A percentile compares a stretch with the other conserved stretches of the same genome.
These are phyloP conservation scores for Ramalina intermedia DNA, from an alignment of 495 filamentous ascomycete genomes.

Conservation along the genomic window DNA sequence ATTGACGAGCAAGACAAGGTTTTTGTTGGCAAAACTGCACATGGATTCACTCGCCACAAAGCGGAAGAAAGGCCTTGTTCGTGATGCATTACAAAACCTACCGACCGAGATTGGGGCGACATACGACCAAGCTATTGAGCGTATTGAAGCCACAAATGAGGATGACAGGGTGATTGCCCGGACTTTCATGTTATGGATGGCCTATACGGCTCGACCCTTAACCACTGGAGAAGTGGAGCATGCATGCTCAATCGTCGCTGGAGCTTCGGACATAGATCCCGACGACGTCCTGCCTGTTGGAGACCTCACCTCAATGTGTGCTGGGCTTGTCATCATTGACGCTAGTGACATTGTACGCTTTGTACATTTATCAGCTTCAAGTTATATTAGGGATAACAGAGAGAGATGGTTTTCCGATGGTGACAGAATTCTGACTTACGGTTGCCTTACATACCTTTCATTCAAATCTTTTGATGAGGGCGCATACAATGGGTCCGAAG, in stretches of 20 bases:
- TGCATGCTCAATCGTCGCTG: constrained; percentile 27
- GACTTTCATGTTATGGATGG: constrained; percentile 32
- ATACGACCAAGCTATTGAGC: constrained; percentile 29
- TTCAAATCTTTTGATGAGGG: constrained; percentile 22
- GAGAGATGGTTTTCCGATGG: constrained; percentile 23
- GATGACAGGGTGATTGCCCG: constrained; percentile 22
- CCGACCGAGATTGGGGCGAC: constrained; percentile 21
- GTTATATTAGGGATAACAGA: constrained; percentile 31
- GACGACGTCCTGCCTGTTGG: constrained; percentile 25
- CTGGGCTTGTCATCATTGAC: constrained; percentile 38
- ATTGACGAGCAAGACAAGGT: constrained; percentile 21
- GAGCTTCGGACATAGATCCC: constrained; percentile 20
- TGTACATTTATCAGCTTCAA: constrained; percentile 40
- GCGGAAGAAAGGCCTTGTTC: constrained; percentile 18
- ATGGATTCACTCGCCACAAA: constrained; percentile 29
- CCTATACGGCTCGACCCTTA: constrained; percentile 25
- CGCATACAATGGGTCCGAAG: constrained; percentile 6
- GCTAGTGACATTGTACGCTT: constrained; percentile 33
- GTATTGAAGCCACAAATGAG: constrained; percentile 26
- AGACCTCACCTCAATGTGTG: constrained; percentile 32
- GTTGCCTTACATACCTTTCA: constrained; percentile 32
- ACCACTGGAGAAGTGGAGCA: constrained; percentile 30
- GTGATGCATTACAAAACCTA: constrained; percentile 21
- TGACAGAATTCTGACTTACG: constrained; percentile 19
- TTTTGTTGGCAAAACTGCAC: constrained; percentile 39